Evolutionary conservation across 345 rosid species (phyloP).

Genomic region (Viola odorata): DNA sequence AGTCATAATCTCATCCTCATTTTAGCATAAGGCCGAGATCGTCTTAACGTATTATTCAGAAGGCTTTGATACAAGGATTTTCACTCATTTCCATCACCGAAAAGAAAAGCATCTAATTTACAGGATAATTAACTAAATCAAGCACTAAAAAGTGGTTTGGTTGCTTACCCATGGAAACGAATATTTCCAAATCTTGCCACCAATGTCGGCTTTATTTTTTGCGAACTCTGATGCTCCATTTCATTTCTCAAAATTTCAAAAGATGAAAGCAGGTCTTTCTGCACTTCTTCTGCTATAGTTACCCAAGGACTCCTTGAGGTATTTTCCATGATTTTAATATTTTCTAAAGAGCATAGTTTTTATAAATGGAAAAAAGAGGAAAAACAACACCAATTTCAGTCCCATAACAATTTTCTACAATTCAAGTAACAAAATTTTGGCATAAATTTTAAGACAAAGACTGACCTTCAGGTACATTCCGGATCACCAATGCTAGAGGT

Average conservation of each 20-base stretch:
- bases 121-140: conserved; percentile 1
- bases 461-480: conserved; percentile 25
- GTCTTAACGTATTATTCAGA: too few relatives aligned
- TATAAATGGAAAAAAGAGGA: too few relatives aligned
- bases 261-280: conserved; percentile 39
- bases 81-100: too few relatives aligned
- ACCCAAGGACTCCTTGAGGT: conserved; percentile 29
- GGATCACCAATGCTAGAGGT: conserved; percentile 32
- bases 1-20: too few relatives aligned
- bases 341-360: conserved; percentile 5
- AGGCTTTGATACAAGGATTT: too few relatives aligned
- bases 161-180: conserved; percentile 35
- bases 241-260: conserved; percentile 28
- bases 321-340: conserved; percentile 14
- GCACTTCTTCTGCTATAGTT: conserved; percentile 38
- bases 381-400: too few relatives aligned
- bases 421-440: conserved; percentile 7
- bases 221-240: conserved; percentile 14
- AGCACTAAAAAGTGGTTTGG: neutral
- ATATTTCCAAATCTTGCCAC: conserved; percentile 58
- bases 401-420: neutral
- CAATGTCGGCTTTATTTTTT: conserved; percentile 32
- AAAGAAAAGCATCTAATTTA: too few relatives aligned
- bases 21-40: too few relatives aligned
- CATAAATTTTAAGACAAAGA: neutral